Base-by-base conservation (phyloP, 192 early-diverging fungal genomes). In the Funneliformis geosporum region DNA sequence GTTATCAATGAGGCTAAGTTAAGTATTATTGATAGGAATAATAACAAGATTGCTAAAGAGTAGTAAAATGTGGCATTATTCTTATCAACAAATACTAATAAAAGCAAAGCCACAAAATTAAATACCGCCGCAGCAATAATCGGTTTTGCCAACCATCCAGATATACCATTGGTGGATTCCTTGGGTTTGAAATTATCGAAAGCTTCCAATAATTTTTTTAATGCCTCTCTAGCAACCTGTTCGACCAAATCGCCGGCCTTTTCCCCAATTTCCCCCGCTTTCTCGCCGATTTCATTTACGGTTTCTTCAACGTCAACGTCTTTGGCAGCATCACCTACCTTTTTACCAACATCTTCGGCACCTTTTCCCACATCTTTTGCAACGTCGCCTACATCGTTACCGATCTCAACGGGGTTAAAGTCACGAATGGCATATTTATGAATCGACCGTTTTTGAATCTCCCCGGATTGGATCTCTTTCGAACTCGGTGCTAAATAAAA, bases 151-250 rank as follows among this genome's bases (percentile, higher is more conserved):
- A 79, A 18, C 3, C 59, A 70, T 25, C 77, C 77, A 21, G 67
- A 40, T 25, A 69, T 44, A 42, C 42, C 42, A 27, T 14, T 40
- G 14, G 68, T 70, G 40, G 77, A 9, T 11, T 11, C 25, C 43
- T 79, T 69, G 25, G 77, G 77, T 21, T 50, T 39, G 27, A 79
- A 79, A 43, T 43, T 79, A 27, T 70, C n/a, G 2, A 70, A 27
- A 7, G 33, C 16, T 14, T 50, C 46, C 25, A 21, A 38, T 44
- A 62, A 39, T 10, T 8, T 5, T 7, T 60, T 33, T 25, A 44
- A 9, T 0, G 23, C 40, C 8, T 39, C 23, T 2, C 33, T 21
- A 25, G 28, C 60, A 50, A 11, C 50, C 11, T 76, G 8, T 44
- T 39, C 0, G 12, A 38, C 75, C 18, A n/a, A 0, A 5, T 76